A percentile compares a stretch with the other conserved stretches of the same genome.
Evolutionary conservation across 345 rosid genomes (phyloP).

Genomic region (Stellera chamaejasme): DNA sequence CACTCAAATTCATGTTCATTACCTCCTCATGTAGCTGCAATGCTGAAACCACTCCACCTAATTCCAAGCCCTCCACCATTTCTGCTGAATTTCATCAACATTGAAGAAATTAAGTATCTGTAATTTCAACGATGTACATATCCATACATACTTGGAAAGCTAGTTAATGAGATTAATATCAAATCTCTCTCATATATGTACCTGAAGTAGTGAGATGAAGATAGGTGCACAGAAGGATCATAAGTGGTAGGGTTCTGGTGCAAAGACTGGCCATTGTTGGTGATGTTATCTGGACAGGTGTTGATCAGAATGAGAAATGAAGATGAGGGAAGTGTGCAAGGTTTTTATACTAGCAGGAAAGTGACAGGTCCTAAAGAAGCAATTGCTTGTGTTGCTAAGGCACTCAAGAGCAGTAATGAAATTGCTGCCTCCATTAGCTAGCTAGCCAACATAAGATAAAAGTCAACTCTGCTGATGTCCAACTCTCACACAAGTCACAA

Average conservation of each 20-base stretch:
- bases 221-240: constrained; percentile 15
- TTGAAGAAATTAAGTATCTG: neutral
- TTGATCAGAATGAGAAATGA: no score
- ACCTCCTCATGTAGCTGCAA: constrained; percentile 15
- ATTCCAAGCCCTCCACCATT: constrained; percentile 6
- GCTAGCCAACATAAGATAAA: neutral
- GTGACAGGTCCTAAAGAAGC: neutral
- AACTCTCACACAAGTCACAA: constrained; percentile 1
- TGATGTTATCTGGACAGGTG: neutral
- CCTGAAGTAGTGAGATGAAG: constrained; percentile 13
- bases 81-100: constrained; percentile 7
- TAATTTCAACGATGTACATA: neutral
- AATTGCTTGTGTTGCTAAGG: constrained; percentile 21
- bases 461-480: constrained; percentile 15
- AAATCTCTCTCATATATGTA: constrained; percentile 4
- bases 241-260: constrained; percentile 12
- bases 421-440: constrained; percentile 16
- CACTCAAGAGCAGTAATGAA: constrained; percentile 20
- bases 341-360: constrained; percentile 26
- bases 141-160: neutral
- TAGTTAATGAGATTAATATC: neutral
- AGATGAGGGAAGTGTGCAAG: constrained; percentile 4
- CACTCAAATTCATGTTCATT: neutral
- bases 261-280: neutral
- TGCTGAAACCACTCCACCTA: constrained; percentile 1